Conservation (phyloP, 768 basidiomycete species). For the Suillus subluteus region DNA sequence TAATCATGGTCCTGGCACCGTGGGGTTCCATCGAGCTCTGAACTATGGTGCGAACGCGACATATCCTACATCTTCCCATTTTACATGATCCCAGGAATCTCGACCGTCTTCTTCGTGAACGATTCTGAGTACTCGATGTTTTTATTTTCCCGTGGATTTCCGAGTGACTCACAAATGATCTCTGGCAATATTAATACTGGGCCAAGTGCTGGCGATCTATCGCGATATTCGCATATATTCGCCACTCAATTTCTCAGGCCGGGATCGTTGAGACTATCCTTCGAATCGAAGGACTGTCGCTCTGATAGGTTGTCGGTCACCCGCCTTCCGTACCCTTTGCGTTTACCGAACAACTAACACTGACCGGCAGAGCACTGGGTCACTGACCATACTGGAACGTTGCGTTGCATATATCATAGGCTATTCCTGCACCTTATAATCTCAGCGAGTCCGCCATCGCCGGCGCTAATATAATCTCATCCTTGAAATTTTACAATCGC, state of each 20-base stretch:
- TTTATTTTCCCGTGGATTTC: not conserved
- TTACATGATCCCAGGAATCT: not conserved
- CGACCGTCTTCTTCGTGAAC: not conserved
- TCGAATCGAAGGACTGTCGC: not conserved
- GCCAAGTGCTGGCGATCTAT: not conserved
- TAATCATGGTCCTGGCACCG: slow-evolving; percentile 66
- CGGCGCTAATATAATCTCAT: not conserved
- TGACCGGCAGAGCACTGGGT: too few species aligned
- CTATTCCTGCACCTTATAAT: not conserved
- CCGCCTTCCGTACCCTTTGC: not conserved
- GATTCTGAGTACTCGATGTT: not conserved
- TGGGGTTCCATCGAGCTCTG: not conserved
- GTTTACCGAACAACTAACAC: too few species aligned
- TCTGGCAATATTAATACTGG: not conserved
- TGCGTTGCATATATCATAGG: not conserved
- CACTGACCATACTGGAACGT: not conserved
- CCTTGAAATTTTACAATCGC: not conserved
- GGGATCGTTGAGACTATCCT: not conserved
- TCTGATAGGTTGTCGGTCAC: not conserved
- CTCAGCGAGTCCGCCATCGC: not conserved
- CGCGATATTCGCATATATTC: not conserved
- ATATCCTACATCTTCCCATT: not conserved
- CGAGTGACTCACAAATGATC: not conserved
- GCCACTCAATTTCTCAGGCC: too few species aligned
- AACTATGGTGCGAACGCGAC: not conserved